Conservation (phyloP, 1,284 basidiomycete species). For the Ustanciosporium gigantosporum region DNA sequence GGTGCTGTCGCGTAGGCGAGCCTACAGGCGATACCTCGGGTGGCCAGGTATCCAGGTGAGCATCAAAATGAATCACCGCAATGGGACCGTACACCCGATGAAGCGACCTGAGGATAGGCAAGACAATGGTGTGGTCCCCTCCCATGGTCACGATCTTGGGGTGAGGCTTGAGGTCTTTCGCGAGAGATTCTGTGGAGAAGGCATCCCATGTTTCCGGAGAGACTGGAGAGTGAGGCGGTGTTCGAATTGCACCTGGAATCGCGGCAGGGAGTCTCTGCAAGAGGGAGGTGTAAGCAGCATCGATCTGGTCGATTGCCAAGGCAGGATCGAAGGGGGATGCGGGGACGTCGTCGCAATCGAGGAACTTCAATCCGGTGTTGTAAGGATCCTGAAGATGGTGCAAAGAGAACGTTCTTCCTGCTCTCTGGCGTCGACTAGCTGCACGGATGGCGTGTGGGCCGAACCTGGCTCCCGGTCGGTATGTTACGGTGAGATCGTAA, state of each 20-base stretch:
- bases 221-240: constrained; percentile 3
- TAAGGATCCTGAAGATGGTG: constrained; percentile 38
- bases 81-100: constrained; percentile 62
- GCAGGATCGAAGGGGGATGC: constrained; percentile 35
- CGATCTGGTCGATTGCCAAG: constrained; percentile 43
- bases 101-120: constrained; percentile 63
- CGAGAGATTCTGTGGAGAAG: constrained; percentile 62
- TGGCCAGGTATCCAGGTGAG: constrained; percentile 69
- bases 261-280: constrained; percentile 18
- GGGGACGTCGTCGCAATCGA: constrained; percentile 45
- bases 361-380: constrained; percentile 23
- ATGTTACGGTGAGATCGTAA: constrained; percentile 39
- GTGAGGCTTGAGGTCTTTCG: constrained; percentile 39
- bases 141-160: constrained; percentile 63
- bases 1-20: constrained; percentile 32
- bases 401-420: constrained; percentile 24
- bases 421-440: constrained; percentile 32
- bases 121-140: constrained; percentile 64
- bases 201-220: constrained; percentile 34
- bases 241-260: neutral
- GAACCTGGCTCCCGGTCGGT: constrained; percentile 38
- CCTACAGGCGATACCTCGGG: constrained; percentile 60
- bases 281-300: constrained; percentile 24
- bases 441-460: constrained; percentile 37
- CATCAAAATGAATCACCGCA: constrained; percentile 63